These are phyloP conservation scores for Dothistroma septosporum DNA, from an alignment of 2,329 filamentous ascomycete species.

Conservation along the genomic window DNA sequence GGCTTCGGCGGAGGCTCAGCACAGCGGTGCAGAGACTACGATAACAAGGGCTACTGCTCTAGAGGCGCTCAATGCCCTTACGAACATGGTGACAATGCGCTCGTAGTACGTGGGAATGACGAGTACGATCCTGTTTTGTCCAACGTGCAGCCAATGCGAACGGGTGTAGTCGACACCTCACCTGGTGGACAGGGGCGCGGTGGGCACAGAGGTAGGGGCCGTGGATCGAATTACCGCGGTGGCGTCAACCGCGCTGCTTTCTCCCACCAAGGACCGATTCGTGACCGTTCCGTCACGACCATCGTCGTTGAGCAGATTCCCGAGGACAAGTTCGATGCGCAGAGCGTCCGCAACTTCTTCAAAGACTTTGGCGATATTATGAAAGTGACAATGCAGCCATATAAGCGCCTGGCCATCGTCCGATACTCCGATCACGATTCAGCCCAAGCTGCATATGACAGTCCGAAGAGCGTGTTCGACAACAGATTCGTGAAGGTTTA, in stretches of 20 bases:
- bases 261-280: conserved; percentile 60
- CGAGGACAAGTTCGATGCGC: conserved; percentile 63
- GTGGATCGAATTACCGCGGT: conserved; percentile 31
- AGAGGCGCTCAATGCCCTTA: conserved; percentile 64
- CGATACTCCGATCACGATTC: conserved; percentile 63
- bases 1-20: conserved; percentile 27
- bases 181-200: conserved; percentile 40
- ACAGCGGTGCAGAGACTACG: conserved; percentile 64
- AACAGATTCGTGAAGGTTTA: conserved; percentile 83
- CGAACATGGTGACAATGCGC: conserved; percentile 59
- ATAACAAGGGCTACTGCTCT: conserved; percentile 67
- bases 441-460: conserved; percentile 68
- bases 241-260: conserved; percentile 53
- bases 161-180: conserved; percentile 16
- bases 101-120: conserved; percentile 42
- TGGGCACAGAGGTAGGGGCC: conserved; percentile 31
- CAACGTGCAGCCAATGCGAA: conserved; percentile 21
- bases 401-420: conserved; percentile 65
- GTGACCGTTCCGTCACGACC: conserved; percentile 60
- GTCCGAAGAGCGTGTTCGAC: conserved; percentile 76
- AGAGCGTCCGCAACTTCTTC: conserved; percentile 65
- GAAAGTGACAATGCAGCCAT: conserved; percentile 61
- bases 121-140: conserved; percentile 54
- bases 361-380: conserved; percentile 64
- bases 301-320: conserved; percentile 78